Evolutionary conservation across 495 filamentous ascomycete species (phyloP).

Genomic region (Aspergillus sparsus): DNA sequence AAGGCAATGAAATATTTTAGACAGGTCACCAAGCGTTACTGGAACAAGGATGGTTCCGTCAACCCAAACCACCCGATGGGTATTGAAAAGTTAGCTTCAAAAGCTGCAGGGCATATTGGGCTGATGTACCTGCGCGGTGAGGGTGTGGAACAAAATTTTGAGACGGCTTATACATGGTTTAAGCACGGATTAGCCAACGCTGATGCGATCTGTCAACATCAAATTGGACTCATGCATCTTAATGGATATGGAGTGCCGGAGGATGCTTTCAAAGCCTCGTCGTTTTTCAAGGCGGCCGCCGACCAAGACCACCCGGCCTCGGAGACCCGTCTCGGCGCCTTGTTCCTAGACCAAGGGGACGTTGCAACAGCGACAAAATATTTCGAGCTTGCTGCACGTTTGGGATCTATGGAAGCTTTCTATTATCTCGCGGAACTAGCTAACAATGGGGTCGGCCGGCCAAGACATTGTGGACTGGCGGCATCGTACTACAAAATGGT

Average conservation of each 20-base stretch:
- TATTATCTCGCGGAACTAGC: slow-evolving; percentile 94
- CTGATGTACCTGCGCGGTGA: slow-evolving; percentile 93
- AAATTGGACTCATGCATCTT: slow-evolving; percentile 83
- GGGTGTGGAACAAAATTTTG: slow-evolving; percentile 77
- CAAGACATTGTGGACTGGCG: slow-evolving; percentile 78
- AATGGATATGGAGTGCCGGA: slow-evolving; percentile 77
- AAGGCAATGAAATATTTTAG: slow-evolving; percentile 82
- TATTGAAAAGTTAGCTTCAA: slow-evolving; percentile 84
- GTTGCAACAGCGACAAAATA: slow-evolving; percentile 74
- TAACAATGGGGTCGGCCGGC: slow-evolving; percentile 75
- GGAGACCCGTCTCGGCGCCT: slow-evolving; percentile 77
- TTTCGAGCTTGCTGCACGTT: slow-evolving; percentile 89
- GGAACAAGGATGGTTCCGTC: slow-evolving; percentile 72
- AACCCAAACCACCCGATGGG: slow-evolving; percentile 50
- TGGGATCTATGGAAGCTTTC: slow-evolving; percentile 87
- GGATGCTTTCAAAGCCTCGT: slow-evolving; percentile 71
- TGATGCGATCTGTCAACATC: slow-evolving; percentile 84
- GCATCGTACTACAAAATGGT: slow-evolving; percentile 93
- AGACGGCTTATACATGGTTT: slow-evolving; percentile 82
- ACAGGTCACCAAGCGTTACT: slow-evolving; percentile 79
- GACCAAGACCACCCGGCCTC: slow-evolving; percentile 83
- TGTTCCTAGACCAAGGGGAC: slow-evolving; percentile 91
- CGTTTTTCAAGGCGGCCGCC: slow-evolving; percentile 79
- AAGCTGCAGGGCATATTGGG: slow-evolving; percentile 88
- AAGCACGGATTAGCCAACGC: slow-evolving; percentile 74